Evolutionary conservation across 2,329 filamentous ascomycete genomes (phyloP).

Genomic region (Tothia fuscella): DNA sequence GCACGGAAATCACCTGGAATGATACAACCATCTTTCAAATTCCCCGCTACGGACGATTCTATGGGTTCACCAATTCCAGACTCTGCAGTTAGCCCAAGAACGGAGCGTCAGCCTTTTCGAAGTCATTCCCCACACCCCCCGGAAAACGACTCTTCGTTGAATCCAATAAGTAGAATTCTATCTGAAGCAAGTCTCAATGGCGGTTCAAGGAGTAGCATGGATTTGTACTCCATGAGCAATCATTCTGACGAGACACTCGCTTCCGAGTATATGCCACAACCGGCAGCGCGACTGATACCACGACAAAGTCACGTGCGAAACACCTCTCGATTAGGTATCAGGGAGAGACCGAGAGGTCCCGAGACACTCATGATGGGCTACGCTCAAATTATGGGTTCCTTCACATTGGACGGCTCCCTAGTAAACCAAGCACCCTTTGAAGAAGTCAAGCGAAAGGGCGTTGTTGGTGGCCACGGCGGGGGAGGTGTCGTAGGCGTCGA

Average conservation of each 20-base stretch:
- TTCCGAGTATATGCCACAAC: conserved; percentile 62
- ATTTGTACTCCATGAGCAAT: conserved; percentile 92
- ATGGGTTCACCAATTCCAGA: conserved; percentile 5
- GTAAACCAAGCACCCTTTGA: conserved; percentile 86
- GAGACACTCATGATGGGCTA: conserved; percentile 97
- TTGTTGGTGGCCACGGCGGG: conserved; percentile 69
- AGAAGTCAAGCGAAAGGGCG: conserved; percentile 87
- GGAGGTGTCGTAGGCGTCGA: conserved; percentile 79
- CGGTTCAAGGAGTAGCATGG: conserved; percentile 81
- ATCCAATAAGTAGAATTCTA: conserved; percentile 56
- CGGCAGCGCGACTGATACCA: conserved; percentile 27
- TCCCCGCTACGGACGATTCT: conserved; percentile 30
- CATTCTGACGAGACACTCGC: conserved; percentile 86
- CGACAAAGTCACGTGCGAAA: conserved; percentile 8
- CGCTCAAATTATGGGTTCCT: conserved; percentile 84
- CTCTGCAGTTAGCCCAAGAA: conserved; percentile 11
- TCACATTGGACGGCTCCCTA: conserved; percentile 80
- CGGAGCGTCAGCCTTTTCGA: conserved; percentile 15
- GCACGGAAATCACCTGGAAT: conserved; percentile 29
- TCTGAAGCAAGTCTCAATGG: conserved; percentile 65
- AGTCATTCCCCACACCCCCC: conserved; percentile 21
- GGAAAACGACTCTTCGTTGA: conserved; percentile 33
- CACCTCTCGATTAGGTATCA: conserved; percentile 15
- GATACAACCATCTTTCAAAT: conserved; percentile 42
- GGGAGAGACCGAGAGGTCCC: conserved; percentile 35